These are phyloP conservation scores for Rhodotorula kratochvilovae DNA, from an alignment of 768 basidiomycete genomes.

Conservation along the genomic window DNA sequence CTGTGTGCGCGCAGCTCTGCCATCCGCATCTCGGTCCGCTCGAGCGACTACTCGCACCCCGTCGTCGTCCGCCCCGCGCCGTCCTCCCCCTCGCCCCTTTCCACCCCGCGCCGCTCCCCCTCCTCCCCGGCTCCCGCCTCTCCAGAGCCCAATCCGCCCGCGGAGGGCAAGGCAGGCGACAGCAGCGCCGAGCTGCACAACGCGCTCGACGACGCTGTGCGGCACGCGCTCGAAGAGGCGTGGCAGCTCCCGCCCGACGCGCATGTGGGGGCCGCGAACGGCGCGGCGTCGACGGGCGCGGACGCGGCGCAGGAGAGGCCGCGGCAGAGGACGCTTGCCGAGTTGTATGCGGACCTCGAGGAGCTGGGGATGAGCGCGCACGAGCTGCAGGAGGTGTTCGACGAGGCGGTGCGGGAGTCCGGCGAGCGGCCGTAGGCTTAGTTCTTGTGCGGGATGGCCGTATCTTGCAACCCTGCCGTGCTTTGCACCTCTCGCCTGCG, in stretches of 20 bases:
- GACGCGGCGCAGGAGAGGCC: not conserved
- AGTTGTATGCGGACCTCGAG: slow-evolving; percentile 32
- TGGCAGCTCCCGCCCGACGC: slow-evolving; percentile 20
- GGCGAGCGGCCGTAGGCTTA: not conserved
- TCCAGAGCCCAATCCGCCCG: not conserved
- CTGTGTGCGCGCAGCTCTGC: not conserved
- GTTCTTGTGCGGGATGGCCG: no score
- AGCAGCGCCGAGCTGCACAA: not conserved
- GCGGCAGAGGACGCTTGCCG: slow-evolving; percentile 14
- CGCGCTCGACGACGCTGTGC: slow-evolving; percentile 20
- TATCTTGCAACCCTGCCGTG: no score
- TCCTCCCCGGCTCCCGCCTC: not conserved
- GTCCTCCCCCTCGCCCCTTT: not conserved
- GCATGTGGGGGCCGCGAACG: not conserved
- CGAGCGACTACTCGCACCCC: not conserved
- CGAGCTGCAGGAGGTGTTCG: slow-evolving; percentile 21
- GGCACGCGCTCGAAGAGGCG: slow-evolving; percentile 26
- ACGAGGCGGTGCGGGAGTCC: not conserved
- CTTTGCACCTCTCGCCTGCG: no score
- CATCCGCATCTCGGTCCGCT: not conserved
- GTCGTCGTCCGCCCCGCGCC: not conserved
- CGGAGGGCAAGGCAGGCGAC: not conserved
- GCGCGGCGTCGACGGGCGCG: not conserved
- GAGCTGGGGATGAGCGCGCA: slow-evolving; percentile 16
- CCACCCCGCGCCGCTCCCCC: not conserved